Conservation (phyloP, 257 asterid genomes). For the Linaria vulgaris region DNA sequence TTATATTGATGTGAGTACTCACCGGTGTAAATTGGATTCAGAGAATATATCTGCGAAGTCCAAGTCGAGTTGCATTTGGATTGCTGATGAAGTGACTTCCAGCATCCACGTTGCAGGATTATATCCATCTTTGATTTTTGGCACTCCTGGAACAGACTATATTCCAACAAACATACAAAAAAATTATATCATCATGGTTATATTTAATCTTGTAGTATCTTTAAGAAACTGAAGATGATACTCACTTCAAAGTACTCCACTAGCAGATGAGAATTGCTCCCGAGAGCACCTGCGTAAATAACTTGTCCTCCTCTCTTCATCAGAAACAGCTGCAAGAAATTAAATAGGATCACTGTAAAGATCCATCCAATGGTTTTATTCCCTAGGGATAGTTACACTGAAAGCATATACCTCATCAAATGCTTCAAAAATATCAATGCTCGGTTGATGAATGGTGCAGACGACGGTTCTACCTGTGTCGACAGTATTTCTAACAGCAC, state of each 20-base stretch:
- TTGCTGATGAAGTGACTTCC: constrained; percentile 61
- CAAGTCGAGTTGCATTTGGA: constrained; percentile 64
- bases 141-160: constrained; percentile 74
- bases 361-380: too few relatives aligned
- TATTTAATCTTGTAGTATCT: too few relatives aligned
- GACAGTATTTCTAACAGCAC: background rate
- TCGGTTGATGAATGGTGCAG: background rate
- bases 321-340: constrained; percentile 50
- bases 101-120: constrained; percentile 97
- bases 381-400: too few relatives aligned
- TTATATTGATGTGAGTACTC: too few relatives aligned
- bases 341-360: too few relatives aligned
- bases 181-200: too few relatives aligned
- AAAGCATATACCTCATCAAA: constrained; percentile 67
- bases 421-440: constrained; percentile 76
- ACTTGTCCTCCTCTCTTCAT: constrained; percentile 95
- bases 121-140: constrained; percentile 62
- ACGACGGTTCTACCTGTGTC: background rate
- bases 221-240: too few relatives aligned
- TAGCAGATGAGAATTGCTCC: constrained; percentile 60
- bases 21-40: constrained; percentile 38
- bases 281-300: constrained; percentile 73
- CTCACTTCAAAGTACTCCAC: constrained; percentile 72
- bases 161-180: too few relatives aligned
- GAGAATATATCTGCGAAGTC: constrained; percentile 70